Base-by-base conservation (phyloP, 306 rosid genomes). In the Parietaria judaica region DNA sequence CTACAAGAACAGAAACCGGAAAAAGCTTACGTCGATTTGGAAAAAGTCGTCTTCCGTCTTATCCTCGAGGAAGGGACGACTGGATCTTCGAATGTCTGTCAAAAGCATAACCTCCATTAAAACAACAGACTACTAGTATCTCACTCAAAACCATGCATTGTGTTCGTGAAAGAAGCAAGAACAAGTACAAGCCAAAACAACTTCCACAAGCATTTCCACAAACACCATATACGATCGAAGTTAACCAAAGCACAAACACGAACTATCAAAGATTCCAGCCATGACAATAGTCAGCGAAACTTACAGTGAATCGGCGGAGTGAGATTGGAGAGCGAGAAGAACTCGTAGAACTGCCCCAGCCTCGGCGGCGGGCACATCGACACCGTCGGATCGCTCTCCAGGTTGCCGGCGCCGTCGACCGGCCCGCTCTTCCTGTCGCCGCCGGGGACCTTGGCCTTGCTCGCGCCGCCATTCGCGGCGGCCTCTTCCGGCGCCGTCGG, bases 281-380 rank as follows among this genome's bases (percentile, higher is more conserved):
- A 23, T 23, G 31, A 2, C 1, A 23, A 23, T 23, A 23, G 2
- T 23, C 31, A 23, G 31, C 31, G 31, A 11, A 59, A 63, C 95
- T 77, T 47, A 92, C 98, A 92, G 43, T 88, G 94, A 49, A 86
- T 70, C 4, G 98, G 98, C 13, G 95, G 94, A 43, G 95, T 86
- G 70, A 92, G 88, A 52, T 86, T 75, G 2, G 96, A 80, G 80
- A 88, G 79, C 0, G 98, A 88, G 72, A 92, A 86, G 94, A 88
- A 92, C 23, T 92, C 88, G 51, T 88, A 92, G 79, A 92, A 92
- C 66, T 84, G 88, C 48, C 96, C 96, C 14, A 92, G 92, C 65
- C 74, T 78, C 54, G 88, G 95, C 36, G 95, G 94, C 8, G 90
- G 95, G 71, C 68, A 92, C 94, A 92, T 75, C 3, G 95, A 86